phyloP scores from a whole-genome alignment of 1,284 basidiomycete genomes.

The Apiotrichum mycotoxinovorans region DNA sequence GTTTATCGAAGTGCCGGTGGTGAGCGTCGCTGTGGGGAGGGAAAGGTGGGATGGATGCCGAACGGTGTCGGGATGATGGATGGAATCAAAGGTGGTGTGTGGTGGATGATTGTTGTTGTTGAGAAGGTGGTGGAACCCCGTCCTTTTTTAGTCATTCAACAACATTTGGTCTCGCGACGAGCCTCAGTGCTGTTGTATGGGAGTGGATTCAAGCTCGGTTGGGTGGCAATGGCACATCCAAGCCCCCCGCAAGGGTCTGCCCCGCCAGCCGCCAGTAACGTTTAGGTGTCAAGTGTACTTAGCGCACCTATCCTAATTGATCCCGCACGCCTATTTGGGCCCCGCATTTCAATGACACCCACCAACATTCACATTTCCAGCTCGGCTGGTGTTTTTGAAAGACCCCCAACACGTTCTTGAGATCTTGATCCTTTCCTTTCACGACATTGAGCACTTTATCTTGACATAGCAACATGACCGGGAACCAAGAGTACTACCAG shows the following conservation, averaged over 20 bases:
- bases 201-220: no score
- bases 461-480: slow-evolving; percentile 3
- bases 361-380: no score
- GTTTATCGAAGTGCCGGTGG: background rate
- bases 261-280: no score
- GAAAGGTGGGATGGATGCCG: background rate
- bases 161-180: background rate
- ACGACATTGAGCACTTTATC: background rate
- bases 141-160: background rate
- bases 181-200: no score
- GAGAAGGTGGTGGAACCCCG: background rate
- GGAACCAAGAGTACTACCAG: slow-evolving; percentile 16
- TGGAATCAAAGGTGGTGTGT: background rate
- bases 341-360: background rate
- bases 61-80: background rate
- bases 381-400: no score
- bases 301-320: background rate
- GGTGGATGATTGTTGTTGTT: background rate
- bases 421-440: background rate
- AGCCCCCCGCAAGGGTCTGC: no score
- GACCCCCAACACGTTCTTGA: background rate
- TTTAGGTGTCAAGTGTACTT: background rate
- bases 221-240: background rate
- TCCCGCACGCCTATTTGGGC: background rate
- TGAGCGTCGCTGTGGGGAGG: background rate